Conservation (phyloP, 352 stramenopile species). For the Pythium periplocum region DNA sequence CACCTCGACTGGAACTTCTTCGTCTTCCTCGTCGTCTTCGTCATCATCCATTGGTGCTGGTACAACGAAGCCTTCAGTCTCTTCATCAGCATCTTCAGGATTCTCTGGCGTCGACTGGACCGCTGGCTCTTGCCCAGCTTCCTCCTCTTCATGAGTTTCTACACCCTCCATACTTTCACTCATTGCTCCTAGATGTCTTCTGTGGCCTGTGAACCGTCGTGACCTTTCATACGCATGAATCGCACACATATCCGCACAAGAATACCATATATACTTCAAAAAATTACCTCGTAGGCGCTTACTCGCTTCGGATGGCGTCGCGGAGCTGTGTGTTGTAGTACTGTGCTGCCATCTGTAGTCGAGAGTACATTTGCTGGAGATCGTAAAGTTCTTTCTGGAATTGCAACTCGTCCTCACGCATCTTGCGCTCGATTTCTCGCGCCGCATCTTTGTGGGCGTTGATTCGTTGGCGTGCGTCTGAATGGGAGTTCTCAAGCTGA, state of each 20-base stretch:
- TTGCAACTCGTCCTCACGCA: constrained; percentile 55
- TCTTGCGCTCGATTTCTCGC: constrained; percentile 60
- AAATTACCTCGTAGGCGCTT: background rate
- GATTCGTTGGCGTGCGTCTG: constrained; percentile 50
- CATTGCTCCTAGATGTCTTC: too few relatives aligned
- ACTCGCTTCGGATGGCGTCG: constrained; percentile 29
- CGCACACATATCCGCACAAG: too few relatives aligned
- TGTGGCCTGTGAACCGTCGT: too few relatives aligned
- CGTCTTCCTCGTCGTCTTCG: constrained; percentile 5
- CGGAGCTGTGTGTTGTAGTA: constrained; percentile 69
- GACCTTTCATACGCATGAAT: too few relatives aligned
- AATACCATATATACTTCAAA: too few relatives aligned
- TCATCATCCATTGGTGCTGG: background rate
- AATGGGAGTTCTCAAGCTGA: constrained; percentile 45
- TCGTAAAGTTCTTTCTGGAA: constrained; percentile 64
- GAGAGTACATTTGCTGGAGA: constrained; percentile 66
- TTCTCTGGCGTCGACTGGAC: background rate
- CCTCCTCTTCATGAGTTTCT: background rate
- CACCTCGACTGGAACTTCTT: background rate
- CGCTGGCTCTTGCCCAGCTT: background rate
- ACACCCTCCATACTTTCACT: too few relatives aligned
- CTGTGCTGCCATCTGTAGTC: constrained; percentile 50
- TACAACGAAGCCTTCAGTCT: too few relatives aligned
- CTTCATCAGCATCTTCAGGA: background rate
- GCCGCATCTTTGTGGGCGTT: constrained; percentile 35